Base-by-base conservation (phyloP, 2,329 filamentous ascomycete genomes). In the Grosmannia clavigera region DNA sequence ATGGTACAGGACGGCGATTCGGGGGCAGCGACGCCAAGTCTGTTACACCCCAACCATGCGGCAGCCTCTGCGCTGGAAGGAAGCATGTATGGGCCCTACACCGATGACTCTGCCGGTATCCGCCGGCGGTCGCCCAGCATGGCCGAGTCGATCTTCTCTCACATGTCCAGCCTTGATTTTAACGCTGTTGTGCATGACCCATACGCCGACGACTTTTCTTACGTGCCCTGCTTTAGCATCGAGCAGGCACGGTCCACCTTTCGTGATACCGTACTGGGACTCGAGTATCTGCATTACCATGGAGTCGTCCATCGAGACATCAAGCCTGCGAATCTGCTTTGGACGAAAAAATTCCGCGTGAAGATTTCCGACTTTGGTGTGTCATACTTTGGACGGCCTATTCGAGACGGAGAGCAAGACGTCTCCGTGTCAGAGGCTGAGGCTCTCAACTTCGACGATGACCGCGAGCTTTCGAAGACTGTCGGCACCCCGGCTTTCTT, bases 361-460 rank as follows among this genome's bases (percentile, higher is more conserved):
- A 99, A 99, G 77, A 99, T 99, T 62, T 97, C 94, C 5, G 94
- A 99, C 69, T 99, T 99, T 75, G 94, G 94, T 38, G 94, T 99
- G 1, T 99, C 94, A 1, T 99, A 97, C 72, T 90, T 99, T 64
- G 94, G 94, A 33, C 85, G 90, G 57, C 90, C 90, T 1, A 88
- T 92, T 61, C 82, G 89, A 48, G 90, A 95, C 55, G 88, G 88
- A 58, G 90, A 95, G 67, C 81, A 84, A 46, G 86, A 90, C 61
- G 87, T 91, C 73, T 85, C 75, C 62, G 85, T 77, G 22, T 87
- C 87, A 4, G 89, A 95, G 69, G 89, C 86, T 0, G 92, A 96
- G 70, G 88, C 89, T 12, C 85, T 84, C 50, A 90, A 95, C 68
- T 84, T 95, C 61, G 92, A 96, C 66, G 90, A 96, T 70, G 92